Evolutionary conservation across 192 early-diverging fungal species (phyloP).

Genomic region (Coemansia umbellata): DNA sequence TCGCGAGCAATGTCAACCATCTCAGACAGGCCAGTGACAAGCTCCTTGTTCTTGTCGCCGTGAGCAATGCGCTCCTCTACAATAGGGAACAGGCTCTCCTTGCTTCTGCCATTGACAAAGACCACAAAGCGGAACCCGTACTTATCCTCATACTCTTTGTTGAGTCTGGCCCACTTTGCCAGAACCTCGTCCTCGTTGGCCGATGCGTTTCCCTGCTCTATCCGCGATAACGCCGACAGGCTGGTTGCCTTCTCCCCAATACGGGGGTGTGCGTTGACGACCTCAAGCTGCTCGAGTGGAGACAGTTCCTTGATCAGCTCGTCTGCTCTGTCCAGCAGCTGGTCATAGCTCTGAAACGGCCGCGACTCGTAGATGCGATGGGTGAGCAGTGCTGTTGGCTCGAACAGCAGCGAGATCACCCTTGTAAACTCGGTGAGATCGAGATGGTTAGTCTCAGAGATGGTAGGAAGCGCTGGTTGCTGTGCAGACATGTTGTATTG

Average conservation of each 20-base stretch:
- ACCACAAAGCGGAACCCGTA: constrained; percentile 82
- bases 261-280: constrained; percentile 88
- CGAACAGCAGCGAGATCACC: constrained; percentile 74
- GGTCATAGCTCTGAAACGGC: constrained; percentile 66
- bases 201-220: constrained; percentile 59
- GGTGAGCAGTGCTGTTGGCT: constrained; percentile 80
- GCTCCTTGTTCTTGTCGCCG: constrained; percentile 61
- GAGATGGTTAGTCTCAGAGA: constrained; percentile 62
- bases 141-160: constrained; percentile 63
- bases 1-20: constrained; percentile 82
- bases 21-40: constrained; percentile 65
- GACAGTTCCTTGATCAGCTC: constrained; percentile 55
- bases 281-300: constrained; percentile 63
- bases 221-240: constrained; percentile 66
- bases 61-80: constrained; percentile 64
- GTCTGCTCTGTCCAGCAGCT: constrained; percentile 60
- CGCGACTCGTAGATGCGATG: constrained; percentile 61
- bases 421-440: constrained; percentile 52
- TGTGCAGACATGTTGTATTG: constrained; percentile 22
- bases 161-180: constrained; percentile 60
- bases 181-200: constrained; percentile 56
- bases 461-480: constrained; percentile 55
- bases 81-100: constrained; percentile 72
- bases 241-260: constrained; percentile 72
- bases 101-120: constrained; percentile 74